phyloP scores from a whole-genome alignment of 2,329 filamentous ascomycete genomes.

The Calonectria hongkongensis region DNA sequence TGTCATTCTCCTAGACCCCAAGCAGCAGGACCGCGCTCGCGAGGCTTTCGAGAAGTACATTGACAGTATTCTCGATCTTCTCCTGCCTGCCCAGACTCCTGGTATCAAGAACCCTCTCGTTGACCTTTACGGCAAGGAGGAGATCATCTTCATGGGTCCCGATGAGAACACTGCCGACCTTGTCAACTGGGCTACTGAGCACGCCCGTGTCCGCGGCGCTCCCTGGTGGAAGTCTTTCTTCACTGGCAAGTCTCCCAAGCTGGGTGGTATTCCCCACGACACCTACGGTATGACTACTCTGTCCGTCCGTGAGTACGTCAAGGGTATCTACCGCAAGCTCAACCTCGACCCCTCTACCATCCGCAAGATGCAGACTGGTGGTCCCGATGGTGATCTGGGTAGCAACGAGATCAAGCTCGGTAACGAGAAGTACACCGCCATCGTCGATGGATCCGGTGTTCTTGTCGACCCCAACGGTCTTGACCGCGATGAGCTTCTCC shows the following conservation, averaged over 20 bases:
- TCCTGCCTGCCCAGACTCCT: constrained; percentile 91
- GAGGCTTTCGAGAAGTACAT: constrained; percentile 99
- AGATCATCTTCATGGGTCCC: constrained; percentile 98
- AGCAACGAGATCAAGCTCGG: constrained; percentile 98
- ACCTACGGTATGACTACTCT: constrained; percentile 98
- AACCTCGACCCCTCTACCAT: constrained; percentile 90
- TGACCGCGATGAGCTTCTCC: constrained; percentile 86
- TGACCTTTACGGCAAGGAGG: constrained; percentile 93
- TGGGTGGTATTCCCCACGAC: constrained; percentile 98
- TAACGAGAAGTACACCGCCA: constrained; percentile 95
- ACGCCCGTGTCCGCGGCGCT: constrained; percentile 89
- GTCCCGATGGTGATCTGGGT: constrained; percentile 95
- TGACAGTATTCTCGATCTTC: constrained; percentile 96
- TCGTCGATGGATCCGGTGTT: constrained; percentile 97
- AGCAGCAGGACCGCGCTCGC: constrained; percentile 93
- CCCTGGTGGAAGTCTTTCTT: constrained; percentile 99
- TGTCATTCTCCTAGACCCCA: constrained; percentile 93
- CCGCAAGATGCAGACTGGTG: constrained; percentile 97
- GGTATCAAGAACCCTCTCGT: constrained; percentile 99
- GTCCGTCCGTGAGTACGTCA: constrained; percentile 95
- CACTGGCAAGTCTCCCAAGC: constrained; percentile 96
- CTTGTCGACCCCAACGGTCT: constrained; percentile 94
- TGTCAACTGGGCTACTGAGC: constrained; percentile 98
- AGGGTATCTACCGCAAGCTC: constrained; percentile 97
- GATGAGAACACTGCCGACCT: constrained; percentile 99